Evolutionary conservation across 2,329 filamentous ascomycete species (phyloP), one percentile per base, ranked within the genome.

Genomic region (Hypoxylon sp.): DNA sequence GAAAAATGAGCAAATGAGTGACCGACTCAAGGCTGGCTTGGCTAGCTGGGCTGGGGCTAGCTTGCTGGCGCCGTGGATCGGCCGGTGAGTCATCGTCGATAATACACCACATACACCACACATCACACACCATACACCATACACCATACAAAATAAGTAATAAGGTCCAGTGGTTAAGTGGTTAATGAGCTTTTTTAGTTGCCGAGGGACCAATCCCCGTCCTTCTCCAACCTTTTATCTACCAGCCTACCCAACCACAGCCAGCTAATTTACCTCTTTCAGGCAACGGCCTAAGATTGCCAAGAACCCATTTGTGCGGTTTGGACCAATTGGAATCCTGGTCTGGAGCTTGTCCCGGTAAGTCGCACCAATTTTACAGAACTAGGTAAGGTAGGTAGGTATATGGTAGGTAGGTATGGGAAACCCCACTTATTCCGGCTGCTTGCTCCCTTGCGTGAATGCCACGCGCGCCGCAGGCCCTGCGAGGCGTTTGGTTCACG

Each of bases 21-120:
- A 43, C 38, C 55, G 30, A 58, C 17, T 21, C 34, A 60, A 41
- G 19, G 14, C 17, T 10, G 17, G 46, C 17, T 11, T 30, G 28
- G 43, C 5, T 19, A 21, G 30, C n/a, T 25, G 10, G 50, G 25
- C 46, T 51, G 28, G 28, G 10, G 3, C 6, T 43, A 10, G 25
- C n/a, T 14, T 28, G 55, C 19, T 25, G 45, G 43, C 28, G n/a
- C 36, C 46, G 65, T 65, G 65, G 65, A 56, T 62, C 62, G 51
- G 55, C 52, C 56, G 60, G 68, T 70, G 68, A 70, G 65, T 70
- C 68, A 70, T 68, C 65, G 68, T 59, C 48, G 34, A 50, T 11
- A 49, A 49, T 32, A 48, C 17, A 43, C 7, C 7, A 30, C 28
- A 30, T 6, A n/a, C n/a, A n/a, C n/a, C n/a, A n/a, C n/a, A n/a